Conservation (phyloP, 441 rosid species). For the Manihot esculenta region DNA sequence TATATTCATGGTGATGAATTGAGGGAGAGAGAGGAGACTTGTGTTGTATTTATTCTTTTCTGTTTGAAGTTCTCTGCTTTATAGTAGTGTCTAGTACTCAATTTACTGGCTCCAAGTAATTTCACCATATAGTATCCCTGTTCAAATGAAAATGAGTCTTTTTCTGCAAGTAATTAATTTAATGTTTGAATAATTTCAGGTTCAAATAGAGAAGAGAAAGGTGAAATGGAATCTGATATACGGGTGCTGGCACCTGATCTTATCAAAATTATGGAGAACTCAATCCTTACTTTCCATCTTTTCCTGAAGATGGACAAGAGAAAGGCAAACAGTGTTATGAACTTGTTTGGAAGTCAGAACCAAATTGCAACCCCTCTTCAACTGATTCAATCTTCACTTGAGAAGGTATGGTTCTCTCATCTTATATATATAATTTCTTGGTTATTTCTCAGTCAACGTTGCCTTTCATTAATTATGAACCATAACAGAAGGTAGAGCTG, state of each 20-base stretch:
- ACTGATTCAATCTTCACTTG: constrained; percentile 65
- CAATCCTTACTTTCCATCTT: constrained; percentile 60
- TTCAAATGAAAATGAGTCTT: neutral
- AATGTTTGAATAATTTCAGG: constrained; percentile 39
- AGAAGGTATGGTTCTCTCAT: constrained; percentile 47
- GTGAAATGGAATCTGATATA: constrained; percentile 53
- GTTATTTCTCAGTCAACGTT: too few relatives aligned
- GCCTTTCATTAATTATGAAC: neutral
- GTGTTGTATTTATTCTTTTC: neutral
- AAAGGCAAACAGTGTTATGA: constrained; percentile 47
- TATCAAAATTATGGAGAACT: constrained; percentile 56
- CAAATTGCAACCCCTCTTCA: constrained; percentile 72
- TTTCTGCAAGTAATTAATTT: neutral
- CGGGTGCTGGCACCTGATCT: constrained; percentile 72
- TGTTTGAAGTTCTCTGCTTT: neutral
- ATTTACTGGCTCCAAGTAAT: neutral
- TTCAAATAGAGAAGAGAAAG: constrained; percentile 48
- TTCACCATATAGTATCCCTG: neutral
- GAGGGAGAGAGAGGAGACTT: too few relatives aligned
- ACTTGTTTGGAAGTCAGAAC: constrained; percentile 69
- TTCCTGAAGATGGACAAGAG: constrained; percentile 87
- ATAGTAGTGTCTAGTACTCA: too few relatives aligned
- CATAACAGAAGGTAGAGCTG: neutral
- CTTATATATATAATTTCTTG: neutral
- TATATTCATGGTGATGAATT: constrained; percentile 18